These are phyloP conservation scores for Betula pendula DNA, from an alignment of 306 rosid species.

Conservation along the genomic window DNA sequence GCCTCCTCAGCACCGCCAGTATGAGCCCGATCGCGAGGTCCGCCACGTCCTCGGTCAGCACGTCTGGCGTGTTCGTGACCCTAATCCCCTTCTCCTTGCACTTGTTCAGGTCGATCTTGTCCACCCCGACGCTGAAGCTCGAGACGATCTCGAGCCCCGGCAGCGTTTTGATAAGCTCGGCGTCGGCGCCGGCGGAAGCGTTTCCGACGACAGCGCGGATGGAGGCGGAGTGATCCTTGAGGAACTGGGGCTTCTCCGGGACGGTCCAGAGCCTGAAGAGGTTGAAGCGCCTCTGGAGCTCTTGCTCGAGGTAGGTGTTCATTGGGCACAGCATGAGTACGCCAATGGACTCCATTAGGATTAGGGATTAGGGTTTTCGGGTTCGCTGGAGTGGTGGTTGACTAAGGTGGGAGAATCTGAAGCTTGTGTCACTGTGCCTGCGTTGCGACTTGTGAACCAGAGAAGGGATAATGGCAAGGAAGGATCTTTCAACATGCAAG, in stretches of 20 bases:
- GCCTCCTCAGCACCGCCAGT: conserved; percentile 54
- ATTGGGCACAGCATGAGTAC: conserved; percentile 52
- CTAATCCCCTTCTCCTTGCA: conserved; percentile 70
- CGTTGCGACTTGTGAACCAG: conserved; percentile 1
- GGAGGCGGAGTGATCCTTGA: conserved; percentile 40
- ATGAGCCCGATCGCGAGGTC: conserved; percentile 68
- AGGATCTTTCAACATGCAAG: no score
- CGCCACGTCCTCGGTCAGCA: conserved; percentile 81
- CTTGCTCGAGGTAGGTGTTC: conserved; percentile 58
- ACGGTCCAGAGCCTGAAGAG: conserved; percentile 48
- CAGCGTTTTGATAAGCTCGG: conserved; percentile 48
- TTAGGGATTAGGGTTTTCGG: conserved; percentile 3
- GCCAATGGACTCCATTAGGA: conserved; percentile 58
- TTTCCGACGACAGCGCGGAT: conserved; percentile 63
- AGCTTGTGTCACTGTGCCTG: no score
- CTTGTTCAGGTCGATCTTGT: conserved; percentile 53
- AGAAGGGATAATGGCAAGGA: not conserved
- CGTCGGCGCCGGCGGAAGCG: conserved; percentile 50
- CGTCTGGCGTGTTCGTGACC: conserved; percentile 79
- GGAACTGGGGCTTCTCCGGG: conserved; percentile 38
- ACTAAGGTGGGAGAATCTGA: not conserved
- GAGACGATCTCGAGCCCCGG: conserved; percentile 78
- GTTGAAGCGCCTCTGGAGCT: conserved; percentile 70
- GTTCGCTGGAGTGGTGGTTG: not conserved
- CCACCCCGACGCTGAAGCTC: conserved; percentile 73